phyloP scores from a whole-genome alignment of 228 moss, liverwort and hornwort species.

The Sphagnum magellanicum region DNA sequence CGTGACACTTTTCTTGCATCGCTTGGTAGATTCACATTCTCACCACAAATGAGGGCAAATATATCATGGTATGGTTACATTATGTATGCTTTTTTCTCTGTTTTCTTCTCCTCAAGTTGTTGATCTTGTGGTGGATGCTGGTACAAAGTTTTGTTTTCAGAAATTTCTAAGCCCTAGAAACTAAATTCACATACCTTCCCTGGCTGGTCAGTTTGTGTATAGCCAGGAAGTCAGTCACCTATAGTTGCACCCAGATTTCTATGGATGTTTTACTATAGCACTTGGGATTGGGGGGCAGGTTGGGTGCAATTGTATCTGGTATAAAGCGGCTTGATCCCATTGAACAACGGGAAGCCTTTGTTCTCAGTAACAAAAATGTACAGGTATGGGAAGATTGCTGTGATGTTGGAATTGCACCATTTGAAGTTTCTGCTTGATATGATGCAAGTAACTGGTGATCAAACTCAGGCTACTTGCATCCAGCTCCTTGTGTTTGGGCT shows the following conservation, averaged over 20 bases:
- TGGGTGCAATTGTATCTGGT: no score
- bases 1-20: constrained; percentile 94
- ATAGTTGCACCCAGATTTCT: not conserved
- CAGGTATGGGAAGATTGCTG: constrained; percentile 25
- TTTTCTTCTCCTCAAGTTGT: constrained; percentile 54
- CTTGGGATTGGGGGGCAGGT: no score
- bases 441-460: no score
- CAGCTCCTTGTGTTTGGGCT: no score
- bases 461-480: no score
- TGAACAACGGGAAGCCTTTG: constrained; percentile 70
- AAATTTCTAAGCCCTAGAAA: no score
- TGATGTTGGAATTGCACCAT: no score
- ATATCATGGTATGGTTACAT: constrained; percentile 33
- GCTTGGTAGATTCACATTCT: constrained; percentile 84
- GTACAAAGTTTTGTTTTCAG: not conserved
- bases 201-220: no score
- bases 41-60: constrained; percentile 61
- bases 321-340: not conserved
- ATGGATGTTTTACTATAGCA: not conserved
- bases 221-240: no score
- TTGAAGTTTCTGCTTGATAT: no score
- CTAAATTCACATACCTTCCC: no score
- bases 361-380: constrained; percentile 79
- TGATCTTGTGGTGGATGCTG: constrained; percentile 16
- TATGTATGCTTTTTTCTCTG: constrained; percentile 8